A percentile compares a stretch with the other conserved stretches of the same genome.
Conservation (phyloP, 1,284 basidiomycete species). For the Moesziomyces sp. region DNA sequence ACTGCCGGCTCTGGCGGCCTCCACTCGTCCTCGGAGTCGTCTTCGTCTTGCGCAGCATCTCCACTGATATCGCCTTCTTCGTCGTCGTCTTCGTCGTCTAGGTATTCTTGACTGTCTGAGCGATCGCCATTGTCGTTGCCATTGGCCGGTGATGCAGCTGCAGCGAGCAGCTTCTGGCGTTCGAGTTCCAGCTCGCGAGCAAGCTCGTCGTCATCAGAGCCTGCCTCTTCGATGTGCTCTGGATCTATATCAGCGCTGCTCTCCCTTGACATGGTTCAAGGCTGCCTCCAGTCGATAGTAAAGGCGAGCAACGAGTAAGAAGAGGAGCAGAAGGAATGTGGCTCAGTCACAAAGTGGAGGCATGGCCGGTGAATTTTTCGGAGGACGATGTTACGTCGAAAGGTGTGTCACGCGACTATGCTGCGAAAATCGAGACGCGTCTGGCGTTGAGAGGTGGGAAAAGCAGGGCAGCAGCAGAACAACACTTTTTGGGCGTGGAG, state of each 20-base stretch:
- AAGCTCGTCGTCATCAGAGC: slow-evolving; percentile 17
- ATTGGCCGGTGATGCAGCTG: not conserved
- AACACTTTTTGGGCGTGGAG: slow-evolving; percentile 7
- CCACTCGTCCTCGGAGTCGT: slow-evolving; percentile 48
- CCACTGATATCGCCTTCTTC: not conserved
- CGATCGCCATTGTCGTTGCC: no score
- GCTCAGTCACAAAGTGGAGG: slow-evolving; percentile 27
- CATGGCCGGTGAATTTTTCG: slow-evolving; percentile 5
- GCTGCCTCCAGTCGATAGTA: not conserved
- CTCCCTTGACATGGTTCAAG: slow-evolving; percentile 13
- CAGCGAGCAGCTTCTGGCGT: slow-evolving; percentile 30
- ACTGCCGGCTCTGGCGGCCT: slow-evolving; percentile 25
- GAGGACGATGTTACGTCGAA: slow-evolving; percentile 1
- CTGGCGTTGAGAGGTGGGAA: slow-evolving; percentile 3
- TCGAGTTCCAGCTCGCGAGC: slow-evolving; percentile 33
- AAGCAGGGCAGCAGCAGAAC: slow-evolving; percentile 1
- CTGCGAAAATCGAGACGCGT: slow-evolving; percentile 12
- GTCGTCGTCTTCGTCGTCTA: slow-evolving; percentile 4
- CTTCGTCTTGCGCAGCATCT: slow-evolving; percentile 7
- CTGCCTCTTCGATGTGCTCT: slow-evolving; percentile 3
- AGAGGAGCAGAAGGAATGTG: not conserved
- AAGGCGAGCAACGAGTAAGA: no score
- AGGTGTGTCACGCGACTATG: not conserved
- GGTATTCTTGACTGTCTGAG: not conserved
- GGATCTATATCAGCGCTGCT: not conserved